These are phyloP conservation scores for Acephala macrosclerotiorum DNA, from an alignment of 2,329 filamentous ascomycete genomes.

Conservation along the genomic window DNA sequence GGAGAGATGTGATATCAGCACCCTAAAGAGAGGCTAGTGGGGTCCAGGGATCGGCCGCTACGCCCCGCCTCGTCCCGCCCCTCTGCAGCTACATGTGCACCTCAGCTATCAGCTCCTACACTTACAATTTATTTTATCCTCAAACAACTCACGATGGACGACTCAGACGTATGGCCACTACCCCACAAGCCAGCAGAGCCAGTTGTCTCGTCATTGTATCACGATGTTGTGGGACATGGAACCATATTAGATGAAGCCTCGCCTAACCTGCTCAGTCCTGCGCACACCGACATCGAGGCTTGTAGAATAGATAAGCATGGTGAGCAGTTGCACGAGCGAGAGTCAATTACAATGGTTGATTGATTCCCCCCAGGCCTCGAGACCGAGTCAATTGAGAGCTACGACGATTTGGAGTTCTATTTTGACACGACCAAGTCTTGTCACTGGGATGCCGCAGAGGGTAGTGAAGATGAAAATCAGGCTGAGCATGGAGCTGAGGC, in stretches of 20 bases:
- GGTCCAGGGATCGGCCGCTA: background rate
- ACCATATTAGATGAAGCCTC: background rate
- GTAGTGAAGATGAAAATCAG: background rate
- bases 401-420: slow-evolving; percentile 1
- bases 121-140: background rate
- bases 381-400: background rate
- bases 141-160: background rate
- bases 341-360: background rate
- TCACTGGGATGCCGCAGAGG: background rate
- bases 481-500: slow-evolving; percentile 1
- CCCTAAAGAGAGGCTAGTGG: background rate
- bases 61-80: background rate
- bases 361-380: background rate
- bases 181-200: background rate
- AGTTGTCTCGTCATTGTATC: background rate
- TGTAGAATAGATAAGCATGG: slow-evolving; percentile 11
- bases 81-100: background rate
- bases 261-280: background rate
- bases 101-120: background rate
- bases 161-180: background rate
- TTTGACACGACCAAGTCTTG: background rate
- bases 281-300: background rate
- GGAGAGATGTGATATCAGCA: background rate
- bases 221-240: background rate
- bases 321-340: background rate